A percentile compares a stretch with the other conserved stretches of the same genome.
Evolutionary conservation across 805 yeast species (phyloP).

Genomic region (Helenozyma rhizophorensis): DNA sequence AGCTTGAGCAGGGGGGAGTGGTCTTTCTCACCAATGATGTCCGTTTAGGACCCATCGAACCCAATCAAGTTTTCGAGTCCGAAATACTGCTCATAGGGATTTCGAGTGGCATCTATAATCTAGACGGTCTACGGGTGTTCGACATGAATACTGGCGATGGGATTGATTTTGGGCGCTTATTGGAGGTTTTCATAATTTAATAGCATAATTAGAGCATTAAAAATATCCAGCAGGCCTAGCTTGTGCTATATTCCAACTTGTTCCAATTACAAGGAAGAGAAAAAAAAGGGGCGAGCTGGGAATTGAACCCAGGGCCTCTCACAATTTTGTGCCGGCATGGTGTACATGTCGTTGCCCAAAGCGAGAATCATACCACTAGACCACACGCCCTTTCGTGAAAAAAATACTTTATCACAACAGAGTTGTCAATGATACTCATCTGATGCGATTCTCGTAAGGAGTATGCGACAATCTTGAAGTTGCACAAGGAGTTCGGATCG

Average conservation of each 20-base stretch:
- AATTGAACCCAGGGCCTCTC: constrained; percentile 24
- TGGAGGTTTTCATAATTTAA: constrained; percentile 59
- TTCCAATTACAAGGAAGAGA: background rate
- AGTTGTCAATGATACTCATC: no score
- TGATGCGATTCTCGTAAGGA: no score
- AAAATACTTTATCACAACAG: no score
- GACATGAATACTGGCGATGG: constrained; percentile 64
- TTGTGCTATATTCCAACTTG: background rate
- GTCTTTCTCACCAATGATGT: constrained; percentile 63
- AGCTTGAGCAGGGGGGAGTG: constrained; percentile 50
- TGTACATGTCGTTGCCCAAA: constrained; percentile 12
- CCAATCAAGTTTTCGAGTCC: constrained; percentile 60
- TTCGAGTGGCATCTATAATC: constrained; percentile 57
- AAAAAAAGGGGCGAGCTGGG: constrained; percentile 24
- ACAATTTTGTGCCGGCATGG: constrained; percentile 13
- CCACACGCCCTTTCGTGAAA: constrained; percentile 21
- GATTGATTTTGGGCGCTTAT: constrained; percentile 62
- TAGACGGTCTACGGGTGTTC: constrained; percentile 61
- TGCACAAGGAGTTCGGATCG: no score
- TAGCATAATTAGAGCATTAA: background rate
- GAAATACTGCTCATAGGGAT: constrained; percentile 58
- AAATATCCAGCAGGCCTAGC: background rate
- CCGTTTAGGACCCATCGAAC: constrained; percentile 56
- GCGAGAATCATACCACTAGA: constrained; percentile 23
- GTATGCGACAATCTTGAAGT: no score